These are phyloP conservation scores for Aaosphaeria pasadenensis DNA, from an alignment of 2,329 filamentous ascomycete species.

Conservation along the genomic window DNA sequence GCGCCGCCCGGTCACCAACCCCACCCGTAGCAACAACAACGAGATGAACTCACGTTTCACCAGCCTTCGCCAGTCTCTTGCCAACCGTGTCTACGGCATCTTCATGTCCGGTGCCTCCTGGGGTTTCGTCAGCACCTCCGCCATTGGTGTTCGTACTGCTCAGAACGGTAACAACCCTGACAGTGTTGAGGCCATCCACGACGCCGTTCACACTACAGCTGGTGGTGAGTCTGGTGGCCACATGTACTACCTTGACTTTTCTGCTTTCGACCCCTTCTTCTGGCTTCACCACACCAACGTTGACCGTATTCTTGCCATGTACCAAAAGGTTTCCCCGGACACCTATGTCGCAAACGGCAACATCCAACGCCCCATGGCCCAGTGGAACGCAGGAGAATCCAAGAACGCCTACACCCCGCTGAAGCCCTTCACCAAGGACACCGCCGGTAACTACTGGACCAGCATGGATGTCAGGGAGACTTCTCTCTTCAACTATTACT, in stretches of 20 bases:
- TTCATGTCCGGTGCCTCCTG: slow-evolving; percentile 31
- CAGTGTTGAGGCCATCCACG: slow-evolving; percentile 37
- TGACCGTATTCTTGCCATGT: slow-evolving; percentile 63
- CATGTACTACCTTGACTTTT: slow-evolving; percentile 69
- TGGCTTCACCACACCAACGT: slow-evolving; percentile 40
- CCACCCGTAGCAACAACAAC: slow-evolving; percentile 37
- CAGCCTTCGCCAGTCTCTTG: slow-evolving; percentile 26
- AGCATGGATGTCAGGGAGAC: slow-evolving; percentile 29
- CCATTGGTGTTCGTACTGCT: slow-evolving; percentile 30
- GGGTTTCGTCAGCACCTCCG: slow-evolving; percentile 25
- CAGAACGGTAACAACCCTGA: slow-evolving; percentile 26
- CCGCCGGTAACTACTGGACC: slow-evolving; percentile 45
- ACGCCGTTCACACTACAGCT: slow-evolving; percentile 30
- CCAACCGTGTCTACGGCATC: slow-evolving; percentile 35
- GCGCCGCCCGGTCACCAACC: slow-evolving; percentile 30
- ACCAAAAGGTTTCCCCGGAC: slow-evolving; percentile 70
- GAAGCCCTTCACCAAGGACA: slow-evolving; percentile 33
- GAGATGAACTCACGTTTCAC: slow-evolving; percentile 28
- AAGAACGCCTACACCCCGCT: slow-evolving; percentile 54
- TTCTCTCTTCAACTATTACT: slow-evolving; percentile 42
- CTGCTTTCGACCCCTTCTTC: slow-evolving; percentile 72
- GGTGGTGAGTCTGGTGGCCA: slow-evolving; percentile 57
- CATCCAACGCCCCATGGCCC: slow-evolving; percentile 27
- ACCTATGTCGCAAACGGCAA: slow-evolving; percentile 58
- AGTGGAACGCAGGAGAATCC: slow-evolving; percentile 40